Evolutionary conservation across 1,139 yeast genomes (phyloP), one percentile per base, ranked within the genome.

Genomic region (Kurtzmaniella natalensis): DNA sequence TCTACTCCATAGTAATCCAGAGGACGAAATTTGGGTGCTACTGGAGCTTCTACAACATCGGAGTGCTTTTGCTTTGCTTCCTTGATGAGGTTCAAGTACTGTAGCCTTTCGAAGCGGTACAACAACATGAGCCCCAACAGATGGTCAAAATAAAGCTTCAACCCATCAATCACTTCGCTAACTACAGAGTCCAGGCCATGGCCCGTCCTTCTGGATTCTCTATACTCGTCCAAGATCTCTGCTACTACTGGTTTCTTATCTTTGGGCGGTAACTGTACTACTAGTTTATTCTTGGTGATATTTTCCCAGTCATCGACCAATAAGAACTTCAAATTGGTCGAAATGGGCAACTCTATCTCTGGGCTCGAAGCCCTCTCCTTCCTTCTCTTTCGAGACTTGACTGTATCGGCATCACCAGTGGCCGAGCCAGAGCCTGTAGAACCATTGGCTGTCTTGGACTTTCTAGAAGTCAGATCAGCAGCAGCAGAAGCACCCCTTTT

Each of bases 251-350:
- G 60, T 15, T 59, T 53, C 3, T 77, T 59, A n/a, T n/a, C n/a
- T n/a, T n/a, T n/a, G n/a, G n/a, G n/a, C 0, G 95, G 95, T 26
- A 87, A 55, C 18, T 71, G 59, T 6, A 85, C 72, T 21, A 86
- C 54, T 52, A 80, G 78, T 34, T 81, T 81, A 43, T 85, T 84
- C 48, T 85, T 85, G 2, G 97, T 87, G 32, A 89, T 72, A 45
- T 68, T 71, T 55, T 89, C 96, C 97, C 97, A 92, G 61, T 92
- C 97, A 51, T 87, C 89, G 2, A 89, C 94, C 29, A 92, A 61
- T 5, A 80, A 49, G 4, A 82, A 68, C 54, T 87, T 88, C 39
- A 92, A 64, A 28, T 68, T 61, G 36, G 78, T 78, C 1, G 92
- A 85, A 15, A 86, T 72, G 3, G 64, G 64, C 9, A 83, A 48